These are phyloP conservation scores for Camellia japonica DNA, from an alignment of 148 eudicot genomes.

Conservation along the genomic window DNA sequence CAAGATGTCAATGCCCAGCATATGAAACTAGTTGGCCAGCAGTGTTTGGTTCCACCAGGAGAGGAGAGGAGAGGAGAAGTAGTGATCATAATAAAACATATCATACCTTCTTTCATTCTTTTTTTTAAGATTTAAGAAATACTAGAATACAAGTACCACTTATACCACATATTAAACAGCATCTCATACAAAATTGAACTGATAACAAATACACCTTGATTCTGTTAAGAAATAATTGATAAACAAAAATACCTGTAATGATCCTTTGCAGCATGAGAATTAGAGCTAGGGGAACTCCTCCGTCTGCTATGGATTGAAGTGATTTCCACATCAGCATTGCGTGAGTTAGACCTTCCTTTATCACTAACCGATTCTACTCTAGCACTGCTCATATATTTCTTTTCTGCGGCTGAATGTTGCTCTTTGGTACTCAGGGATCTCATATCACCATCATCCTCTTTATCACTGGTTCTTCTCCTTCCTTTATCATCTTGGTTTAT, in stretches of 20 bases:
- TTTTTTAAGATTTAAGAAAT: neutral
- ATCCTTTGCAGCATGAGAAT: conserved; percentile 48
- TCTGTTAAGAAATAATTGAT: conserved; percentile 8
- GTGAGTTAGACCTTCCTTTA: conserved; percentile 61
- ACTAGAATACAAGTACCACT: neutral
- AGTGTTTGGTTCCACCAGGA: neutral
- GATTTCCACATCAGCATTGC: conserved; percentile 44
- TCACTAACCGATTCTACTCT: conserved; percentile 47
- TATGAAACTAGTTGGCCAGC: neutral
- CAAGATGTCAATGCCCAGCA: neutral
- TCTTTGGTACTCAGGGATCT: conserved; percentile 51
- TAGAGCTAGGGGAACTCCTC: conserved; percentile 64
- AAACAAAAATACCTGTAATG: conserved; percentile 53
- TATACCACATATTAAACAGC: neutral
- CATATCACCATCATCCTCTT: conserved; percentile 56
- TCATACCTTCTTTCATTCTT: neutral
- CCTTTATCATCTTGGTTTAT: conserved; percentile 75
- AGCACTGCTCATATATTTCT: conserved; percentile 30
- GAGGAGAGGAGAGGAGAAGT: neutral
- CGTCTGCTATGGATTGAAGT: conserved; percentile 45
- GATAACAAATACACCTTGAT: neutral
- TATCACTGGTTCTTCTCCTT: conserved; percentile 55
- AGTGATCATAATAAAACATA: neutral
- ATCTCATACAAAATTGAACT: neutral
- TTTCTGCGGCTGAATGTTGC: conserved; percentile 34